Base-by-base conservation (phyloP, 2,329 filamentous ascomycete species). In the Didymella pinodella region DNA sequence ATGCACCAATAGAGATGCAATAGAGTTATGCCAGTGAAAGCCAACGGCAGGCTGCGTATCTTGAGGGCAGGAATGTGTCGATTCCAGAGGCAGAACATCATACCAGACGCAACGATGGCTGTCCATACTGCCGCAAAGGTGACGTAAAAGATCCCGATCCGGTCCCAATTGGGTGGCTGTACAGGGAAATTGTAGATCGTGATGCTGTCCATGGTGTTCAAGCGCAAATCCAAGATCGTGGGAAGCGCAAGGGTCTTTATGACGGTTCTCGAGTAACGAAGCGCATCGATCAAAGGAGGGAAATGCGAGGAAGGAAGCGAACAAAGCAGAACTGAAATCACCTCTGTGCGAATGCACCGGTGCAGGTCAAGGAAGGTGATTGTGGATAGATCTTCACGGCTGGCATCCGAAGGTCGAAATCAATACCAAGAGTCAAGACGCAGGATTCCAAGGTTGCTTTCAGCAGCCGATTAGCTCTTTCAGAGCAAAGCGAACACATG, bases 1-100 rank as follows among this genome's bases (percentile, higher is more conserved):
- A 65, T 55, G 44, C 52, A 56, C 65, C 65, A 68, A 32, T 68
- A 68, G 14, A 65, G 16, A 41, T 68, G 65, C 5, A 68, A 61
- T 11, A 65, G 52, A 5, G 57, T 45, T 36, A 66, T 52, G 7
- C 64, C 57, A 18, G 49, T 57, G 36, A 68, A 65, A 0, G 62
- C 54, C 18, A 66, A 34, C 6, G 60, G 58, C 5, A 68, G 49
- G 11, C 60, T 58, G 18, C 65, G 64, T 14, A 68, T 48, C 38
- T 51, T 52, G 5, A 68, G 44, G 28, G 63, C 54, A 22, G 64
- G 65, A 12, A 63, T 50, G 26, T 63, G 51, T 16, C 58, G 62
- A 34, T 68, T 65, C 41, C 43, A 59, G 20, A 59, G 63, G 48
- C 63, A 64, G 43, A 66, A 68, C 2, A 38, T 32, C 62, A 68